Evolutionary conservation across 768 basidiomycete species (phyloP), one percentile per base, ranked within the genome.

Genomic region (Strobilomyces dryophilus): DNA sequence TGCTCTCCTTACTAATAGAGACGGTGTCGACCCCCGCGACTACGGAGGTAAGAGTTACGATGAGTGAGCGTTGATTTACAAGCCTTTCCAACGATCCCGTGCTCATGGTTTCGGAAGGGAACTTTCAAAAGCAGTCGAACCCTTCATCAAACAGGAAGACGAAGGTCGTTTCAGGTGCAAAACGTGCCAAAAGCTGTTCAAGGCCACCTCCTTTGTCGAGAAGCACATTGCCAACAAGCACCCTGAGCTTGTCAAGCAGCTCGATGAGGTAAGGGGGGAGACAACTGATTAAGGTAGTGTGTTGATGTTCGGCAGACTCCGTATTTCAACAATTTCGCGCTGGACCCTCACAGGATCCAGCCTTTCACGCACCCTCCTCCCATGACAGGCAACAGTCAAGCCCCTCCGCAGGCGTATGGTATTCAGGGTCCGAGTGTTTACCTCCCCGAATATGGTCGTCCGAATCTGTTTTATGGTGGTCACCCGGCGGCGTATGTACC

Each of bases 201-300:
- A 95, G 69, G 97, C 94, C 5, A 88, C 90, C 32, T 84, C 94
- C 24, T 99, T 98, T 72, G 90, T 98, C 45, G 92, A 95, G 74
- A 98, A 98, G 77, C 97, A 99, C 68, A 86, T 99, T 55, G 82
- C 86, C 12, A 92, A 95, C 68, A 98, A 98, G 69, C 97, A 99
- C 67, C 76, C 87, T 11, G 91, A 97, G 55, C 74, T 92, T 15
- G 81, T 95, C 53, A 89, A 87, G 60, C 74, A 78, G 47, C 81
- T 98, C 17, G 92, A 94, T 39, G 89, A 95, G 64, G 95, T 97
- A 67, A 71, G 77, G 63, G n/a, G 24, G 34, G 35, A 55, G 4
- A 39, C 57, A 46, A 52, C 47, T 52, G 52, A 45, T 46, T 24
- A 15, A 47, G 49, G 47, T 46, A 37, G 40, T 32, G 27, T 51